Conservation (phyloP, 768 basidiomycete genomes). For the Suillus paluster region DNA sequence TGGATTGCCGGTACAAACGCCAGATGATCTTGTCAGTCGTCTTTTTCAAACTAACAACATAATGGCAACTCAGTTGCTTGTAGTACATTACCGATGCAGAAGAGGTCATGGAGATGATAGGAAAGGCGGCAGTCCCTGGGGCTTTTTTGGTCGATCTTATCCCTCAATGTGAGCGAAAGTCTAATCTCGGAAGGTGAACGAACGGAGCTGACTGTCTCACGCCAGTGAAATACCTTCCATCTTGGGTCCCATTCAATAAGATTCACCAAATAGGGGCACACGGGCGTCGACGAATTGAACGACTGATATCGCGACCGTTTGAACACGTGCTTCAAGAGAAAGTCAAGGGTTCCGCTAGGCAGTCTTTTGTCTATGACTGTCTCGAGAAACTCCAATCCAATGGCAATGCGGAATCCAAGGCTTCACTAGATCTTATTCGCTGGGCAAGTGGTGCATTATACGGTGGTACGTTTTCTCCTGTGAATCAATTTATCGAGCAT, state of each 20-base stretch:
- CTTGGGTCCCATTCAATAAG: conserved; percentile 26
- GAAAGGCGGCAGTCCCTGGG: conserved; percentile 30
- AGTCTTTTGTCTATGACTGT: conserved; percentile 23
- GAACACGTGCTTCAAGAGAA: conserved; percentile 27
- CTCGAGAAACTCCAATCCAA: conserved; percentile 4
- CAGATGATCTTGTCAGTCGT: conserved; percentile 25
- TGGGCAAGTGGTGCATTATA: conserved; percentile 25
- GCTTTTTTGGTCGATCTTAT: conserved; percentile 34
- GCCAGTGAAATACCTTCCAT: conserved; percentile 32
- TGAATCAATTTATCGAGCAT: neutral
- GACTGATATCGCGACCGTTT: conserved; percentile 21
- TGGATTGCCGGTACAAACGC: conserved; percentile 23
- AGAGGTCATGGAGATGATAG: conserved; percentile 28
- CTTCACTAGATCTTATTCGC: conserved; percentile 3
- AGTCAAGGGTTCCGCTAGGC: conserved; percentile 16
- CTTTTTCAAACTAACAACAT: neutral
- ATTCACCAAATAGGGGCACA: conserved; percentile 15
- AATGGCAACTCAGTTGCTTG: neutral
- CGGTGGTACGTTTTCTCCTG: conserved; percentile 16
- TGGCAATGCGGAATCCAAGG: neutral
- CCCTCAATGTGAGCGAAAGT: conserved; percentile 24
- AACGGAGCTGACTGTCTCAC: neutral
- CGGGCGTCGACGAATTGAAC: conserved; percentile 15
- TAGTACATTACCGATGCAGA: conserved; percentile 37
- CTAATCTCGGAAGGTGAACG: neutral